phyloP scores from a whole-genome alignment of 2,329 filamentous ascomycete species.

The Cercospora sesami region DNA sequence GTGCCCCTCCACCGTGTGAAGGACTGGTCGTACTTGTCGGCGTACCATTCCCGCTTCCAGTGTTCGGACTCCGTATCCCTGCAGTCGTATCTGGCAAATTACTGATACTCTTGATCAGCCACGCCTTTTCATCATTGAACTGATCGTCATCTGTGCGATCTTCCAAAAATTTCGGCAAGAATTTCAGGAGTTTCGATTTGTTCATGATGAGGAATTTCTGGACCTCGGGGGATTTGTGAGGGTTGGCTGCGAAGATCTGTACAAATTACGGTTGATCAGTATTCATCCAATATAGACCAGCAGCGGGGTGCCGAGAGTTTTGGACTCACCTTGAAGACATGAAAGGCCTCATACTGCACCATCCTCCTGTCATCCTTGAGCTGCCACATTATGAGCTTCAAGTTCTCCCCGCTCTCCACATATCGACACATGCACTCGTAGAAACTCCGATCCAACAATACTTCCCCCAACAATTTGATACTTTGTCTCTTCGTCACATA shows the following conservation, averaged over 20 bases:
- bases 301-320: too few relatives aligned
- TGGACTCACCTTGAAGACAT: constrained; percentile 79
- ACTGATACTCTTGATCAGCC: constrained; percentile 87
- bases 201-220: constrained; percentile 97
- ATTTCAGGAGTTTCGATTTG: constrained; percentile 82
- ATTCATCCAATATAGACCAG: too few relatives aligned
- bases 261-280: neutral
- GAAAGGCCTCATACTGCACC: constrained; percentile 99
- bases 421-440: constrained; percentile 98
- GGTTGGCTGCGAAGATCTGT: constrained; percentile 93
- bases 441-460: constrained; percentile 90
- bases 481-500: constrained; percentile 98
- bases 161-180: constrained; percentile 87
- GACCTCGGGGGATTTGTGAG: constrained; percentile 94
- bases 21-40: neutral
- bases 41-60: neutral
- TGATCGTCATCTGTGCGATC: constrained; percentile 97
- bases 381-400: constrained; percentile 98
- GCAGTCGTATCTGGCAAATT: constrained; percentile 39
- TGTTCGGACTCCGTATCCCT: constrained; percentile 18
- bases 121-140: constrained; percentile 97
- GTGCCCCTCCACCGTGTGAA: neutral
- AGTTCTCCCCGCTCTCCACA: constrained; percentile 89
- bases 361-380: constrained; percentile 94
- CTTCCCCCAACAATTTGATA: constrained; percentile 94